A percentile compares a stretch with the other conserved stretches of the same genome.
phyloP scores from a whole-genome alignment of 2,329 filamentous ascomycete genomes.

The Fonsecaea multimorphosa region DNA sequence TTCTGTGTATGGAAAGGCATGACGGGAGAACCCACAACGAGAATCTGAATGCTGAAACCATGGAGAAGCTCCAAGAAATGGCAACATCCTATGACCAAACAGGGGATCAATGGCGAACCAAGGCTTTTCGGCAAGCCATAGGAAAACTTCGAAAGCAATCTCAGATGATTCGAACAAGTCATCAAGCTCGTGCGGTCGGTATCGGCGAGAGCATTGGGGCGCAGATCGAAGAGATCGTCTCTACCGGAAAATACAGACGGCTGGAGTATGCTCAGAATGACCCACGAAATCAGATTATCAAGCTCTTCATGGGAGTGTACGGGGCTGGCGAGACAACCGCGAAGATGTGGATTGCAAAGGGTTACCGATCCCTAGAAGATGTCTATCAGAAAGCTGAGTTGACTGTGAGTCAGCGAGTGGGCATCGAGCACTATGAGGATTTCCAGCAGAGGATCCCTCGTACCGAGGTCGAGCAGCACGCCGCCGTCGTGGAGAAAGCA shows the following conservation, averaged over 20 bases:
- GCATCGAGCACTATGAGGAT: conserved; percentile 79
- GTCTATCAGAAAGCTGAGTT: conserved; percentile 67
- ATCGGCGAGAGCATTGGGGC: conserved; percentile 76
- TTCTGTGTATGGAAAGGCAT: conserved; percentile 66
- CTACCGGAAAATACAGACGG: conserved; percentile 72
- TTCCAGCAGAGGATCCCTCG: conserved; percentile 80
- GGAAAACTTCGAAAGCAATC: conserved; percentile 71
- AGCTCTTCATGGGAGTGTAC: conserved; percentile 78
- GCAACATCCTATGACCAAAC: conserved; percentile 74
- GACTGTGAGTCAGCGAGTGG: conserved; percentile 72
- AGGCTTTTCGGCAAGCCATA: conserved; percentile 79
- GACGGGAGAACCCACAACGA: conserved; percentile 50
- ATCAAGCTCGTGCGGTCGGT: conserved; percentile 70
- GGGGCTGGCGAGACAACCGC: conserved; percentile 75
- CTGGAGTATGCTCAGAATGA: conserved; percentile 74
- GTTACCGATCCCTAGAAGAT: conserved; percentile 76
- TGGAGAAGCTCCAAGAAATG: conserved; percentile 80
- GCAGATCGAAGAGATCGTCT: conserved; percentile 89
- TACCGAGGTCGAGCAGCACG: conserved; percentile 73
- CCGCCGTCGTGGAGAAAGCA: conserved; percentile 65
- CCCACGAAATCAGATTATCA: conserved; percentile 67
- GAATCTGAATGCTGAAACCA: conserved; percentile 77
- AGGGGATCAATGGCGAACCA: conserved; percentile 77
- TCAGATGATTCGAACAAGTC: conserved; percentile 68
- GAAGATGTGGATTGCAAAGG: conserved; percentile 75